phyloP scores from a whole-genome alignment of 331 rosid species.

The Erythrophleum ivorense region DNA sequence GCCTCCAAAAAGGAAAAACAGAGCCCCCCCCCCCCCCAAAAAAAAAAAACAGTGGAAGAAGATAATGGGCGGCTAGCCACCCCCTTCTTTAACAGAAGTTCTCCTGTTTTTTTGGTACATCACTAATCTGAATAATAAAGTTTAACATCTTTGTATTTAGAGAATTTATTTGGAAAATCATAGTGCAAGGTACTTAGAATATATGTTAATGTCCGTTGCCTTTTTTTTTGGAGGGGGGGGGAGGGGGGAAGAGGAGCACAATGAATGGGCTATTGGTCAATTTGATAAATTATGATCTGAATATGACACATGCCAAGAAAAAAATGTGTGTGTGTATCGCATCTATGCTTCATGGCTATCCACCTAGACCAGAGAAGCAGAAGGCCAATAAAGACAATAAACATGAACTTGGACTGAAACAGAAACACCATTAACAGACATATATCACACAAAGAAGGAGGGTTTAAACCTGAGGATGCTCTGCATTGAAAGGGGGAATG shows the following conservation, averaged over 20 bases:
- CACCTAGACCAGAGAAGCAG: background rate
- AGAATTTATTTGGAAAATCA: background rate
- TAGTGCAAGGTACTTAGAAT: background rate
- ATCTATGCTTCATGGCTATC: background rate
- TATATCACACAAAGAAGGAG: conserved; percentile 25
- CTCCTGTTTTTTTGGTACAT: background rate
- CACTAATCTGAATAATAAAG: background rate
- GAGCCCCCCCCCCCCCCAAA: background rate
- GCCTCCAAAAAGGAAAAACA: background rate
- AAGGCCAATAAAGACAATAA: background rate
- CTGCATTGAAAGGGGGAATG: conserved; percentile 98
- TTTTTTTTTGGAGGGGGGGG: background rate
- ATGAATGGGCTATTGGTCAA: background rate
- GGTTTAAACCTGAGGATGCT: conserved; percentile 90
- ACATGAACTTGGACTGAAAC: conserved; percentile 4
- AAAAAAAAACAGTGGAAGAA: background rate
- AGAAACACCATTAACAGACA: conserved; percentile 26
- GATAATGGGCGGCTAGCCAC: background rate
- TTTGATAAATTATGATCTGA: background rate
- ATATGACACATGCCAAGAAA: background rate
- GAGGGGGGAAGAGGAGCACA: background rate
- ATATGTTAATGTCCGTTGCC: background rate
- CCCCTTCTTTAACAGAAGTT: background rate
- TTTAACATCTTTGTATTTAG: background rate
- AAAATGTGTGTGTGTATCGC: background rate